Evolutionary conservation across 1,139 yeast species (phyloP), one percentile per base, ranked within the genome.

Genomic region (Geotrichum europaeum): DNA sequence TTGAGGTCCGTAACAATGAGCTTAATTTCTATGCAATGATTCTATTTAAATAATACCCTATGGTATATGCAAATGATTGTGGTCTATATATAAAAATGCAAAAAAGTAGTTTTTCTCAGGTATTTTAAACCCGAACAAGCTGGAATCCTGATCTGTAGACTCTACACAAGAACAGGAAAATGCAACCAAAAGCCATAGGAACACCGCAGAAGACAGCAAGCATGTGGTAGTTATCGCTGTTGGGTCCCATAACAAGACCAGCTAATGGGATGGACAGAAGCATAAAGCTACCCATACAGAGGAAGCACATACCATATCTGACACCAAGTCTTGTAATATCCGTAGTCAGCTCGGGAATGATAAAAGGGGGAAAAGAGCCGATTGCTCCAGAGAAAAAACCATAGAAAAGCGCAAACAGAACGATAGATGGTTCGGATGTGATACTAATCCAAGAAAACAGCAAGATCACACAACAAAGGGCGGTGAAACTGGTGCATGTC

Each of bases 251-350:
- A 15, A 45, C 54, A 3, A 58, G 52, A 3, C 63, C 63, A 50
- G 55, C 55, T n/a, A 61, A 24, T 12, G 63, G 63, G 20, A 58
- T 56, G 9, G 63, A 61, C 13, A 61, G 30, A 9, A 56, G 28
- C 34, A 50, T 43, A 32, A 56, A 34, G 22, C 45, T 30, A 18
- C 60, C 58, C 20, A 60, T 30, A 12, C 53, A 25, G 9, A 83
- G 75, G 66, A 84, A 83, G 65, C 82, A 81, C 75, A 85, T 79
- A 0, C 90, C 87, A 68, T 84, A 82, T 34, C 88, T 79, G 62
- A 82, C 70, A 0, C 76, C 76, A 0, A 73, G 63, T 13, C 66
- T 57, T 18, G 68, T 61, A 56, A 73, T 62, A 61, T 79, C 80
- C 22, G 81, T 80, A 5, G 86, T 82, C 43, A 86, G 81, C 65